Conservation (phyloP, 352 stramenopile genomes). For the Globisporangium polare region DNA sequence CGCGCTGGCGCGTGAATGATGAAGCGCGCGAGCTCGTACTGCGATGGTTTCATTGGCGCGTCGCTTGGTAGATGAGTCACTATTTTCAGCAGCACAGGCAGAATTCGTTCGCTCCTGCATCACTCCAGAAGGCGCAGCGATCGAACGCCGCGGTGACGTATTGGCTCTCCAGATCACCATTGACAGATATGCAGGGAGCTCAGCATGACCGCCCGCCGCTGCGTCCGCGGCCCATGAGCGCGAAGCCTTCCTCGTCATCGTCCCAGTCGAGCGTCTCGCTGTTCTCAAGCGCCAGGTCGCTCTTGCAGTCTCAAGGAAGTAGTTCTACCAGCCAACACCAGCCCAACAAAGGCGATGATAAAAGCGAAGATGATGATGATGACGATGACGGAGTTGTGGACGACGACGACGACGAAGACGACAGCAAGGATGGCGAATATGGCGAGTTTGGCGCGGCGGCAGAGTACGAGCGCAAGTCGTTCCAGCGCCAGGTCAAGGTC, state of each 20-base stretch:
- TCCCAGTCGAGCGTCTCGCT: not conserved
- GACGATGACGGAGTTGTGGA: constrained; percentile 30
- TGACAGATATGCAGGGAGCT: constrained; percentile 1
- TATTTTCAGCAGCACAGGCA: constrained; percentile 3
- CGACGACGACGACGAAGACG: constrained; percentile 34
- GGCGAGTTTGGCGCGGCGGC: constrained; percentile 37
- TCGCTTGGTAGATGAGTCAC: not conserved
- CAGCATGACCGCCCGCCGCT: constrained; percentile 12
- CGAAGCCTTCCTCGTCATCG: constrained; percentile 26
- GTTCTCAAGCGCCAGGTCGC: not conserved
- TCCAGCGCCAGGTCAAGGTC: constrained; percentile 2
- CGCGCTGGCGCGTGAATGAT: no score
- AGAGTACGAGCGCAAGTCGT: constrained; percentile 9
- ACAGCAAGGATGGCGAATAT: constrained; percentile 7
- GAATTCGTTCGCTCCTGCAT: not conserved
- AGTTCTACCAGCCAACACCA: no score
- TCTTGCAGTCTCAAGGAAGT: not conserved
- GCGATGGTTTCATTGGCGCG: not conserved
- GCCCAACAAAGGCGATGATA: no score
- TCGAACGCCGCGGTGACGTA: no score
- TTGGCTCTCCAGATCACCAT: no score
- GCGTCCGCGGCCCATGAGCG: constrained; percentile 42
- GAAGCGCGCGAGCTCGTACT: no score
- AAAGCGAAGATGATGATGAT: constrained; percentile 19
- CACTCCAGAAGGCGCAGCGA: no score